These are phyloP conservation scores for Potentilla sterilis DNA, from an alignment of 306 rosid species.

Conservation along the genomic window DNA sequence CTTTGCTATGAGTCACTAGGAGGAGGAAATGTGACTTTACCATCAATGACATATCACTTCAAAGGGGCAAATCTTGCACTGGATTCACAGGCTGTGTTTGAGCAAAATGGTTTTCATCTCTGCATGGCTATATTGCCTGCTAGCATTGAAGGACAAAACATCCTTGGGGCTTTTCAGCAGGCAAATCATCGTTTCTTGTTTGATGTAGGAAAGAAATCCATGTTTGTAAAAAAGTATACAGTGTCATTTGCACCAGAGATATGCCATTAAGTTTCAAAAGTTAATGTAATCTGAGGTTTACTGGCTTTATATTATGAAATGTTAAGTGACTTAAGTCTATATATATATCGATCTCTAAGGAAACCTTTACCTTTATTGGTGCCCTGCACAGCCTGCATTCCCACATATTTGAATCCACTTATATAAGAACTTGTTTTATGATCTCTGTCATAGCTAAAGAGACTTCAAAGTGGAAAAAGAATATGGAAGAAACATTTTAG, in stretches of 20 bases:
- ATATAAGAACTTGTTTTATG: too few relatives aligned
- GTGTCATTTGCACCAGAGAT: conserved; percentile 8
- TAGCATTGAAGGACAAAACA: background rate
- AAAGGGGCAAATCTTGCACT: conserved; percentile 3
- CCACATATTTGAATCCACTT: too few relatives aligned
- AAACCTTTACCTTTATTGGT: too few relatives aligned
- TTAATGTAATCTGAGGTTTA: background rate
- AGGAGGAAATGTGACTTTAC: background rate
- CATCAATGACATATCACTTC: background rate
- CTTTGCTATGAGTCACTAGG: background rate
- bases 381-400: too few relatives aligned
- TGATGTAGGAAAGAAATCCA: background rate
- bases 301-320: too few relatives aligned
- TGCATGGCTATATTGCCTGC: conserved; percentile 10
- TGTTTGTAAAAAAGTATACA: background rate
- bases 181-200: conserved; percentile 12
- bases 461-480: too few relatives aligned
- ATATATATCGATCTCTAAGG: too few relatives aligned
- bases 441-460: too few relatives aligned
- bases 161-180: conserved; percentile 7
- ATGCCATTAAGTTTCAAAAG: background rate
- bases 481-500: too few relatives aligned
- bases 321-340: too few relatives aligned
- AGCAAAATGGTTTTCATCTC: background rate
- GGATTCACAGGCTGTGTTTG: background rate